A percentile compares a stretch with the other conserved stretches of the same genome.
Conservation (phyloP, 2,329 filamentous ascomycete species). For the Penicillium thymicola region DNA sequence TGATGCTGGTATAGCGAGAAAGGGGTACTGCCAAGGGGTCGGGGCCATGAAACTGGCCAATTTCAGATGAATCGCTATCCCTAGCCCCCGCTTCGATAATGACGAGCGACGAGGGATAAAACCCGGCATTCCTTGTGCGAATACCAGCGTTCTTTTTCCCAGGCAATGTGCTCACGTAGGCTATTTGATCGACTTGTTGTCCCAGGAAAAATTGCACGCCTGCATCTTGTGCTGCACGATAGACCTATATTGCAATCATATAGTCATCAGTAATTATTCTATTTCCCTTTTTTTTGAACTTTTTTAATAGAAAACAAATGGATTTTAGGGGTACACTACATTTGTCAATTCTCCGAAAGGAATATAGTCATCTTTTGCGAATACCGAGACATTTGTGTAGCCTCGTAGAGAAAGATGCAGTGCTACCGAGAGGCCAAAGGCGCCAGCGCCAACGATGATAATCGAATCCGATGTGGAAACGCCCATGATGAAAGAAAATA, state of each 20-base stretch:
- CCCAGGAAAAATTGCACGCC: slow-evolving; percentile 5
- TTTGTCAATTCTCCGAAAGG: slow-evolving; percentile 1
- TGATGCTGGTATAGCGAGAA: slow-evolving; percentile 1
- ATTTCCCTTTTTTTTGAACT: background rate
- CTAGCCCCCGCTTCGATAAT: slow-evolving; percentile 2
- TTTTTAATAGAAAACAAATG: background rate
- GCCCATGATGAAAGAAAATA: slow-evolving; percentile 13
- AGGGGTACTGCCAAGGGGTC: slow-evolving; percentile 8
- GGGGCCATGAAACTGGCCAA: background rate
- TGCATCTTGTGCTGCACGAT: slow-evolving; percentile 5
- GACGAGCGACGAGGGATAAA: slow-evolving; percentile 3
- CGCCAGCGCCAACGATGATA: slow-evolving; percentile 6
- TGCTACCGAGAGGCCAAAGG: slow-evolving; percentile 11
- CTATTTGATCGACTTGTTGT: slow-evolving; percentile 2
- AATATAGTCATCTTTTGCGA: background rate
- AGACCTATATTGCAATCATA: background rate
- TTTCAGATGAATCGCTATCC: background rate
- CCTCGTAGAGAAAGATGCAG: slow-evolving; percentile 5
- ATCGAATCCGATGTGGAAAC: slow-evolving; percentile 11
- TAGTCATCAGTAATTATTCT: background rate
- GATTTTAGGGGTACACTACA: background rate
- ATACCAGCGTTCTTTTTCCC: slow-evolving; percentile 3
- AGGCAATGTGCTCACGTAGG: slow-evolving; percentile 5
- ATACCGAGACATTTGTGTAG: slow-evolving; percentile 5
- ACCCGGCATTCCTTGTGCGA: slow-evolving; percentile 5